A percentile compares a stretch with the other conserved stretches of the same genome.
Conservation (phyloP, 2,329 filamentous ascomycete genomes). For the Colletotrichum simmondsii region DNA sequence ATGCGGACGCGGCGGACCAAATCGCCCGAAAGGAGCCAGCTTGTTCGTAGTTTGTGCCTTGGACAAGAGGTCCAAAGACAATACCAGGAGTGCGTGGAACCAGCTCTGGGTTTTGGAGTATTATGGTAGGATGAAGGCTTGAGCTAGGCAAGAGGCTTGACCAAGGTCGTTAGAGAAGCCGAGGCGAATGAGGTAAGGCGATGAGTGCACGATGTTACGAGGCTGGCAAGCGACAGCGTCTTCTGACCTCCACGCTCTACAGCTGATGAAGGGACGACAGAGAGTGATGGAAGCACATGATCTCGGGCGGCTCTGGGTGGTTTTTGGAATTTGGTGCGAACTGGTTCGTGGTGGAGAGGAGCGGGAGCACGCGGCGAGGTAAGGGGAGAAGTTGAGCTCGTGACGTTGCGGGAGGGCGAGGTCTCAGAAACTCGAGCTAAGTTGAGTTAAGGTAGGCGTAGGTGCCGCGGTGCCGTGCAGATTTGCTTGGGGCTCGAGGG, state of each 20-base stretch:
- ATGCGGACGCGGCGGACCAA: conserved; percentile 49
- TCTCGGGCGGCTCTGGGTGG: conserved; percentile 17
- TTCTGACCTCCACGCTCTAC: conserved; percentile 32
- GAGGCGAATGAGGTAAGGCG: neutral
- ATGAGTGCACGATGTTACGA: conserved; percentile 7
- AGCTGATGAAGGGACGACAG: conserved; percentile 18
- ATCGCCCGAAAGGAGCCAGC: conserved; percentile 57
- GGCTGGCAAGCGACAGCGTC: conserved; percentile 30
- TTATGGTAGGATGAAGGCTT: neutral
- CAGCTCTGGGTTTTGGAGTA: conserved; percentile 14
- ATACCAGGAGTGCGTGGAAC: neutral
- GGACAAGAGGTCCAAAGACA: conserved; percentile 26
- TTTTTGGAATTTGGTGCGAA: neutral
- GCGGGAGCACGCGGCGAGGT: conserved; percentile 26
- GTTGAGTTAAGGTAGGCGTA: neutral
- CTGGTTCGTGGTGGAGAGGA: conserved; percentile 1
- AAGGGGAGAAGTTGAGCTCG: conserved; percentile 7
- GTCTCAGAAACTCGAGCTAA: conserved; percentile 16
- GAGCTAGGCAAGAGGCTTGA: neutral
- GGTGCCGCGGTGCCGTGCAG: neutral
- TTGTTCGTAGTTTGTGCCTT: conserved; percentile 41
- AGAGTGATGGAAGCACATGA: conserved; percentile 31
- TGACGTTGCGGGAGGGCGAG: conserved; percentile 20
- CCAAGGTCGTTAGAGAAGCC: neutral
- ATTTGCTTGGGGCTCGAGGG: neutral